Conservation (phyloP, 257 asterid genomes). For the Pogostemon cablin region DNA sequence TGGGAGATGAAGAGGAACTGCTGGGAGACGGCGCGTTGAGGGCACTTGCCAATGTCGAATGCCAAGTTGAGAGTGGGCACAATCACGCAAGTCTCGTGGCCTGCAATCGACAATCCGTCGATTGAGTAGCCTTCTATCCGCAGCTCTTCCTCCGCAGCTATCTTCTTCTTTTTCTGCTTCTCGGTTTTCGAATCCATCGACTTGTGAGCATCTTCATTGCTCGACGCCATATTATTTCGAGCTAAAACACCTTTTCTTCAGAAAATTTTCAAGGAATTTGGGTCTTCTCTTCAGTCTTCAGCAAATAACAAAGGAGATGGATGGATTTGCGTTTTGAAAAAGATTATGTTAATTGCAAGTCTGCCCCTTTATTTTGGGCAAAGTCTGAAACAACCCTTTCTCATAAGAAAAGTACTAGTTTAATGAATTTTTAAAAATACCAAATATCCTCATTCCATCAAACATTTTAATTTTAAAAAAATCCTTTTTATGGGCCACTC, state of each 20-base stretch:
- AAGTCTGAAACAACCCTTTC: too few relatives aligned
- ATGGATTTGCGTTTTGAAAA: neutral
- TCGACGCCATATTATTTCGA: slow-evolving; percentile 30
- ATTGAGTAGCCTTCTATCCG: slow-evolving; percentile 66
- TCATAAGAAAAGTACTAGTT: too few relatives aligned
- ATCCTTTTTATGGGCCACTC: too few relatives aligned
- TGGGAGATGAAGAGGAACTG: slow-evolving; percentile 95
- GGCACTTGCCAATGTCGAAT: slow-evolving; percentile 95
- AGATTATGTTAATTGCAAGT: neutral
- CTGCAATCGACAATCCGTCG: slow-evolving; percentile 90
- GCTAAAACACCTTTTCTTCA: neutral
- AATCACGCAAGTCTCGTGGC: slow-evolving; percentile 92
- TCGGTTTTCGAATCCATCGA: slow-evolving; percentile 26
- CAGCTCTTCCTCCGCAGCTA: slow-evolving; percentile 49
- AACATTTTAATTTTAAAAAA: too few relatives aligned
- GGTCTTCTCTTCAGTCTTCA: neutral
- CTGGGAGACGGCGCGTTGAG: slow-evolving; percentile 91
- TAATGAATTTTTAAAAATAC: too few relatives aligned
- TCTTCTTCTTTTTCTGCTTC: slow-evolving; percentile 47
- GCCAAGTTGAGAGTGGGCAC: slow-evolving; percentile 79
- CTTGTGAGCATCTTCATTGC: slow-evolving; percentile 13
- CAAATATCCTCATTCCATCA: too few relatives aligned
- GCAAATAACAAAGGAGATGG: neutral
- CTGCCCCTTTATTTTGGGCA: neutral
- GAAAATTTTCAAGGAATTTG: neutral